A percentile compares a stretch with the other conserved stretches of the same genome.
Conservation (phyloP, 352 stramenopile genomes). For the Phytophthora lateralis region DNA sequence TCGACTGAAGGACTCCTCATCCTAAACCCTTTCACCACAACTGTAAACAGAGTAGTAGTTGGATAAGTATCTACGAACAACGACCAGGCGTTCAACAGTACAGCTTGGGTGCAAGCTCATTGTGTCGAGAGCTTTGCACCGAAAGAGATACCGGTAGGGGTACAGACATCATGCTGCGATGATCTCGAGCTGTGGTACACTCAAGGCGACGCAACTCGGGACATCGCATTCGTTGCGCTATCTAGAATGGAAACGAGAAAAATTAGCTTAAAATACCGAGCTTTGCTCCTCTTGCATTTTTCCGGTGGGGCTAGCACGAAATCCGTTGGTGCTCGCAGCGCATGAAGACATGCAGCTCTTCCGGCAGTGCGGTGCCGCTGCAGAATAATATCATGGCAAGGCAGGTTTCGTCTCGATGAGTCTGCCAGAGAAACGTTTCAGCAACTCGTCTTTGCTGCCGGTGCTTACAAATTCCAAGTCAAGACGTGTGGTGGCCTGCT, state of each 20-base stretch:
- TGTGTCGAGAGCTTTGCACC: not conserved
- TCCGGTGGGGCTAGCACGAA: slow-evolving; percentile 5
- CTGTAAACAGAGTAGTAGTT: not conserved
- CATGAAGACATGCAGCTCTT: slow-evolving; percentile 2
- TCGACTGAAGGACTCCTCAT: not conserved
- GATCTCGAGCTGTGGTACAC: not conserved
- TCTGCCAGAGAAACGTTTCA: slow-evolving; percentile 14
- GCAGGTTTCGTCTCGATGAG: slow-evolving; percentile 11
- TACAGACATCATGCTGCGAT: not conserved
- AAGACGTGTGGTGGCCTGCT: slow-evolving; percentile 18
- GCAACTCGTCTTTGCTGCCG: not conserved
- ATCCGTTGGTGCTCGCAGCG: slow-evolving; percentile 1
- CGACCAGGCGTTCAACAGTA: no score
- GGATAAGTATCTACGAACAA: no score
- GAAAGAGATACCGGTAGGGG: not conserved
- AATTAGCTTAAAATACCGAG: no score
- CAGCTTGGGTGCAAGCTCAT: no score
- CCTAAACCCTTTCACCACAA: not conserved
- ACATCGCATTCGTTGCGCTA: slow-evolving; percentile 1
- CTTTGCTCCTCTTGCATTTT: not conserved
- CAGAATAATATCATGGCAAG: slow-evolving; percentile 4
- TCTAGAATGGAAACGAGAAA: no score
- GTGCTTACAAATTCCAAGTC: not conserved
- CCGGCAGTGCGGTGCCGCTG: not conserved
- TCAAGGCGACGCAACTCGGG: not conserved